Evolutionary conservation across 495 filamentous ascomycete genomes (phyloP).

Genomic region (Penicillium lagena): DNA sequence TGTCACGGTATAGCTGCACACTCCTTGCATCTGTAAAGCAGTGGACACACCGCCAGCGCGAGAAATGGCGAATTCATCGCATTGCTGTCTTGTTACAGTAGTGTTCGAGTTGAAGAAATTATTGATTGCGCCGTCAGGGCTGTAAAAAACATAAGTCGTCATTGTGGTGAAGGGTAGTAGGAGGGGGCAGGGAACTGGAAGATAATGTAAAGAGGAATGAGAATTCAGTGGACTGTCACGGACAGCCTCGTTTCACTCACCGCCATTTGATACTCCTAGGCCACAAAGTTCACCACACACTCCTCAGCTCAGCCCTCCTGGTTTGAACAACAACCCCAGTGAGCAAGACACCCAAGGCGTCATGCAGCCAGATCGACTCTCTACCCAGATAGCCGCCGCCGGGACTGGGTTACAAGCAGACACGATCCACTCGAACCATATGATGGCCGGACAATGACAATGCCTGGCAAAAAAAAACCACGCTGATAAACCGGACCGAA

Average conservation of each 20-base stretch:
- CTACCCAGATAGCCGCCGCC: too few species aligned
- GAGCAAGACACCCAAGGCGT: too few species aligned
- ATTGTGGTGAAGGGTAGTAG: conserved; percentile 2
- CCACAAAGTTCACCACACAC: too few species aligned
- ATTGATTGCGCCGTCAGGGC: conserved; percentile 3
- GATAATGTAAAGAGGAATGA: conserved; percentile 3
- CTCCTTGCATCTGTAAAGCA: conserved; percentile 13
- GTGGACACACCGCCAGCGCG: conserved; percentile 1
- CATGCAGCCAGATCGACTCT: too few species aligned
- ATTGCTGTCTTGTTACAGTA: conserved; percentile 7
- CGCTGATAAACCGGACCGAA: too few species aligned
- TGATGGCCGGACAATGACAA: too few species aligned
- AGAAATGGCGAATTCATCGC: conserved; percentile 7
- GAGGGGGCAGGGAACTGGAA: background rate
- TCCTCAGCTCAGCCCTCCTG: too few species aligned
- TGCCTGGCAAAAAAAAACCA: too few species aligned
- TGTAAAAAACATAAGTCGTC: conserved; percentile 7
- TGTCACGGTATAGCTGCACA: conserved; percentile 21
- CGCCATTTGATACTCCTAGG: background rate
- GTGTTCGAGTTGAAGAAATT: conserved; percentile 6
- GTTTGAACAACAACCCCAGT: too few species aligned
- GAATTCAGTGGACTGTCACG: background rate
- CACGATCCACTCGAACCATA: too few species aligned
- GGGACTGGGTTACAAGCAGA: too few species aligned
- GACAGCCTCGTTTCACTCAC: background rate